A percentile compares a stretch with the other conserved stretches of the same genome.
phyloP scores from a whole-genome alignment of 129 eudicot genomes.

The Sambucus nigra region DNA sequence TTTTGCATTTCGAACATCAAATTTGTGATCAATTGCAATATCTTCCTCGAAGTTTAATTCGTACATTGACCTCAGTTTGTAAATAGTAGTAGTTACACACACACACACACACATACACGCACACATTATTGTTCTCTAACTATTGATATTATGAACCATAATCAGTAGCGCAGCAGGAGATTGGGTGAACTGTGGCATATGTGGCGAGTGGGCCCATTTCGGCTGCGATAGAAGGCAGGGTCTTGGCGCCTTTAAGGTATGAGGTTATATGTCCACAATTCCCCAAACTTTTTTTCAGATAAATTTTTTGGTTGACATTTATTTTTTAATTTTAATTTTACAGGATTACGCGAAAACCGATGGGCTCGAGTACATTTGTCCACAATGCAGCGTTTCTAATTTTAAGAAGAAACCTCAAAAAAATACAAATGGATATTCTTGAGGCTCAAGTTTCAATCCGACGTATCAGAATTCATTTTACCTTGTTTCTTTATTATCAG shows the following conservation, averaged over 20 bases:
- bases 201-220: slow-evolving; percentile 99
- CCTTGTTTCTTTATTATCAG: background rate
- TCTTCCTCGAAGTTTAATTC: slow-evolving; percentile 9
- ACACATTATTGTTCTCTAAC: slow-evolving; percentile 14
- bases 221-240: slow-evolving; percentile 96
- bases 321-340: background rate
- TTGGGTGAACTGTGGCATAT: slow-evolving; percentile 98
- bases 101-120: too few relatives aligned
- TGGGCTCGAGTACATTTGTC: slow-evolving; percentile 95
- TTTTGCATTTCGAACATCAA: too few relatives aligned
- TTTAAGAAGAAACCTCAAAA: slow-evolving; percentile 72
- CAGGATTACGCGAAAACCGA: slow-evolving; percentile 99
- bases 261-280: background rate
- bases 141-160: slow-evolving; percentile 1
- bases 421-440: slow-evolving; percentile 66
- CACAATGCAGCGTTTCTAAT: slow-evolving; percentile 91
- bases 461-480: slow-evolving; percentile 10
- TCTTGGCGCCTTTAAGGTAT: slow-evolving; percentile 95
- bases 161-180: slow-evolving; percentile 98
- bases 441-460: slow-evolving; percentile 10
- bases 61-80: too few relatives aligned
- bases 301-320: background rate
- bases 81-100: too few relatives aligned
- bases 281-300: background rate
- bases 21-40: too few relatives aligned